A percentile compares a stretch with the other conserved stretches of the same genome.
phyloP scores from a whole-genome alignment of 805 yeast genomes.

The Millerago galiae region DNA sequence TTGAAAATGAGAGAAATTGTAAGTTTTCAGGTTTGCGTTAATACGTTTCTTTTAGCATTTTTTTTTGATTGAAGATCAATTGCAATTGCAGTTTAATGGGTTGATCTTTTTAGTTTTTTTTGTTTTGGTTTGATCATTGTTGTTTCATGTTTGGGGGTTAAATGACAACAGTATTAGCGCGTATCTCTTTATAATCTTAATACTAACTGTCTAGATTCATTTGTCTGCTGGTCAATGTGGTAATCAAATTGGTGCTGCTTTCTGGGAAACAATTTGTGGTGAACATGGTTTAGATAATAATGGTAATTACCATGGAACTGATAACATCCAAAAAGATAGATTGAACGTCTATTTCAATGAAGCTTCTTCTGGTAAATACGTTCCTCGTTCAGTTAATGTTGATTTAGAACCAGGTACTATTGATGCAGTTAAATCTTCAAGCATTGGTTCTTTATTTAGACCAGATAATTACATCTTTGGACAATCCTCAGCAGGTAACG shows the following conservation, averaged over 20 bases:
- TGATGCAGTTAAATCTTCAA: constrained; percentile 93
- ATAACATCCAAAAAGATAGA: constrained; percentile 71
- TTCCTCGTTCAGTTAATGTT: constrained; percentile 95
- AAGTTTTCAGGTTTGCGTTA: too few relatives aligned
- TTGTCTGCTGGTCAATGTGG: constrained; percentile 98
- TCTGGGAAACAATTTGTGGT: constrained; percentile 88
- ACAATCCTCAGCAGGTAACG: constrained; percentile 98
- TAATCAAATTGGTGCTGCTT: constrained; percentile 95
- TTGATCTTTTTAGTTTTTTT: too few relatives aligned
- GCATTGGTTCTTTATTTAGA: constrained; percentile 87
- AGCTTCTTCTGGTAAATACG: constrained; percentile 93
- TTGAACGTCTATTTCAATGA: constrained; percentile 93
- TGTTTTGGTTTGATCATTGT: background rate
- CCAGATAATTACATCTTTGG: constrained; percentile 97
- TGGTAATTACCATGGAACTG: constrained; percentile 63
- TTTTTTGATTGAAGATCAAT: too few relatives aligned
- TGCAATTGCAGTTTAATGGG: too few relatives aligned
- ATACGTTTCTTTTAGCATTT: too few relatives aligned
- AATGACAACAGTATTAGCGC: too few relatives aligned
- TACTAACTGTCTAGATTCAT: constrained; percentile 57
- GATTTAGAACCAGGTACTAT: constrained; percentile 97
- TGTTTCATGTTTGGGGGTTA: background rate
- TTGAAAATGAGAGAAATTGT: constrained; percentile 12
- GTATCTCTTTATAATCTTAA: background rate
- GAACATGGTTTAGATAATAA: constrained; percentile 76